Conservation (phyloP, 2,329 filamentous ascomycete genomes). For the Hymenoscyphus fraxineus region DNA sequence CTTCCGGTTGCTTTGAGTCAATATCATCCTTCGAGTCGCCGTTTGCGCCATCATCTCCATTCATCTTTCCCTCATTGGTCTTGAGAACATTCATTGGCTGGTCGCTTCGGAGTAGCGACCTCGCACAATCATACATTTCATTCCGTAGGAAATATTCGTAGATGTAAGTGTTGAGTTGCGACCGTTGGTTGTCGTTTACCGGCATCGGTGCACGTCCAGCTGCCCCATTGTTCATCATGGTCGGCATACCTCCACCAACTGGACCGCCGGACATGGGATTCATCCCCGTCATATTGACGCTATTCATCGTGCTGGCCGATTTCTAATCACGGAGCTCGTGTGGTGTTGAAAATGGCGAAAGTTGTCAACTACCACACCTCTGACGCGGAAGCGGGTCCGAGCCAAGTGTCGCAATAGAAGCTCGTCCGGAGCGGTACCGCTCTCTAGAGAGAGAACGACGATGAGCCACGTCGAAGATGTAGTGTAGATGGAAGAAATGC, state of each 20-base stretch:
- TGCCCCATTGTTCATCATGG: constrained; percentile 61
- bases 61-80: constrained; percentile 68
- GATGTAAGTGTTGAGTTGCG: constrained; percentile 77
- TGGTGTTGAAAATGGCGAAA: constrained; percentile 8
- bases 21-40: constrained; percentile 77
- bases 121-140: constrained; percentile 78
- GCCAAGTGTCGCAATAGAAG: constrained; percentile 26
- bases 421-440: constrained; percentile 11
- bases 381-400: constrained; percentile 28
- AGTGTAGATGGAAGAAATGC: background rate
- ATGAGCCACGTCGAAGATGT: constrained; percentile 1
- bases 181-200: constrained; percentile 41
- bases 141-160: constrained; percentile 90
- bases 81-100: constrained; percentile 64
- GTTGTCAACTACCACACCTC: constrained; percentile 30
- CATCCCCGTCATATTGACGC: constrained; percentile 59
- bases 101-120: constrained; percentile 64
- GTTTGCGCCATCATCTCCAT: constrained; percentile 73
- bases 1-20: constrained; percentile 69
- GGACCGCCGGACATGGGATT: constrained; percentile 59
- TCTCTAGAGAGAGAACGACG: background rate
- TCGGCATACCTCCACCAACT: constrained; percentile 56
- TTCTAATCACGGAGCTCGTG: background rate
- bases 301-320: constrained; percentile 31
- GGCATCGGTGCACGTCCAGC: constrained; percentile 34